These are phyloP conservation scores for Chenopodium suecicum DNA, from an alignment of 148 eudicot species.

Conservation along the genomic window DNA sequence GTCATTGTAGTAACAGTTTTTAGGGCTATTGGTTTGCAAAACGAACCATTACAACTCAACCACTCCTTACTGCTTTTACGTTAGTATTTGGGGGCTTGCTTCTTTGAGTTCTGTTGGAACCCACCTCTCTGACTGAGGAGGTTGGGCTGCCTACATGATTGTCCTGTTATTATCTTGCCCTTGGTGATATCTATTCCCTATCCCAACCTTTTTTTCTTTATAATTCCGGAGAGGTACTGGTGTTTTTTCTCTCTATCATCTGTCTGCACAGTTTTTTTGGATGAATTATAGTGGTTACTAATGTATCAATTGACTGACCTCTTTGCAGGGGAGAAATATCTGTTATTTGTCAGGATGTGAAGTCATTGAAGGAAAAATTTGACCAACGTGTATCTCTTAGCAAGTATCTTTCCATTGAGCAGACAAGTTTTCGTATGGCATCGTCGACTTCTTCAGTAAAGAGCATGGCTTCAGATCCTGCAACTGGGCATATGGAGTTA, in stretches of 20 bases:
- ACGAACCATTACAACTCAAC: no score
- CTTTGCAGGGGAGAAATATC: conserved; percentile 83
- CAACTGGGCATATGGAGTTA: conserved; percentile 24
- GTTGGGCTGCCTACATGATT: neutral
- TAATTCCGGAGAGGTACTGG: neutral
- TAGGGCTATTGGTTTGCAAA: no score
- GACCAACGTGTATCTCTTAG: conserved; percentile 52
- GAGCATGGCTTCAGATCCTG: conserved; percentile 29
- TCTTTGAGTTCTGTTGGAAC: no score
- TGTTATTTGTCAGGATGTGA: conserved; percentile 74
- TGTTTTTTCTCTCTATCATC: neutral
- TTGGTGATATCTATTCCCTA: neutral
- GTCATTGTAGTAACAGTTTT: no score
- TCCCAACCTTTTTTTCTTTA: neutral
- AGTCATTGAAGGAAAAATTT: conserved; percentile 62
- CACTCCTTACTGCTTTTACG: no score
- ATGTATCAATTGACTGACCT: neutral
- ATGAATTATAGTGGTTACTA: neutral
- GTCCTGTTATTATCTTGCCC: neutral
- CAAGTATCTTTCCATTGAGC: conserved; percentile 50
- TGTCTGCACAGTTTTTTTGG: neutral
- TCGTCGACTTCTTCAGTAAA: conserved; percentile 47
- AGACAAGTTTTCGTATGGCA: conserved; percentile 51
- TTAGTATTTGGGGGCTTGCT: no score
- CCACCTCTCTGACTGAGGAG: no score